These are phyloP conservation scores for Phytopythium vexans DNA, from an alignment of 352 stramenopile species.

Conservation along the genomic window DNA sequence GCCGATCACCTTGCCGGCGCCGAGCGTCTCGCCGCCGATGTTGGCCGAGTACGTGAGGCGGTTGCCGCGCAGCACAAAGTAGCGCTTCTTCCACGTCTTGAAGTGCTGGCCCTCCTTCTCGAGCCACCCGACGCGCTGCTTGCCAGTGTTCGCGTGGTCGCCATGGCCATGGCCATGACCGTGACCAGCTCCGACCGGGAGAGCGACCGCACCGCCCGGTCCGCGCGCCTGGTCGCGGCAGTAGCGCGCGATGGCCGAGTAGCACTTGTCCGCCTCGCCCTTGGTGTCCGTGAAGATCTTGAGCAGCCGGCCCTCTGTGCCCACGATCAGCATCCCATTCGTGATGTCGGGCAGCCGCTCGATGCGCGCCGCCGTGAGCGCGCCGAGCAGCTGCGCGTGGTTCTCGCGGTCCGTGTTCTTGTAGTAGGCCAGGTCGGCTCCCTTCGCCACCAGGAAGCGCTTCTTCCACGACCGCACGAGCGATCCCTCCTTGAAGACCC, in stretches of 20 bases:
- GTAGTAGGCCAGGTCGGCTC: slow-evolving; percentile 75
- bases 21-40: slow-evolving; percentile 44
- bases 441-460: slow-evolving; percentile 78
- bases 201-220: too few relatives aligned
- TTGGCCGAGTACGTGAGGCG: slow-evolving; percentile 62
- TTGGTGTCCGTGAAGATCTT: slow-evolving; percentile 82
- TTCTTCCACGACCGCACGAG: slow-evolving; percentile 85
- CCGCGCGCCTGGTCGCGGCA: slow-evolving; percentile 32
- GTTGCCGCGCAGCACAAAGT: slow-evolving; percentile 64
- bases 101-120: slow-evolving; percentile 71
- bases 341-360: slow-evolving; percentile 66
- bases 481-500: slow-evolving; percentile 78
- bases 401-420: slow-evolving; percentile 68
- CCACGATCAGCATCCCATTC: slow-evolving; percentile 65
- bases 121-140: slow-evolving; percentile 53
- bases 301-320: slow-evolving; percentile 62
- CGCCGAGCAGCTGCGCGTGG: slow-evolving; percentile 64
- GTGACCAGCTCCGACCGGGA: too few relatives aligned
- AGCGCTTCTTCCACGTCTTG: slow-evolving; percentile 69
- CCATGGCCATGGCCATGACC: too few relatives aligned
- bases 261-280: slow-evolving; percentile 67
- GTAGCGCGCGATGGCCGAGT: slow-evolving; percentile 54
- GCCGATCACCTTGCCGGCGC: slow-evolving; percentile 49
- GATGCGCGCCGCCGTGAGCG: slow-evolving; percentile 63
- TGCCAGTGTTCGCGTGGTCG: too few relatives aligned